Base-by-base conservation (phyloP, 257 asterid genomes). In the Capsicum chinense region DNA sequence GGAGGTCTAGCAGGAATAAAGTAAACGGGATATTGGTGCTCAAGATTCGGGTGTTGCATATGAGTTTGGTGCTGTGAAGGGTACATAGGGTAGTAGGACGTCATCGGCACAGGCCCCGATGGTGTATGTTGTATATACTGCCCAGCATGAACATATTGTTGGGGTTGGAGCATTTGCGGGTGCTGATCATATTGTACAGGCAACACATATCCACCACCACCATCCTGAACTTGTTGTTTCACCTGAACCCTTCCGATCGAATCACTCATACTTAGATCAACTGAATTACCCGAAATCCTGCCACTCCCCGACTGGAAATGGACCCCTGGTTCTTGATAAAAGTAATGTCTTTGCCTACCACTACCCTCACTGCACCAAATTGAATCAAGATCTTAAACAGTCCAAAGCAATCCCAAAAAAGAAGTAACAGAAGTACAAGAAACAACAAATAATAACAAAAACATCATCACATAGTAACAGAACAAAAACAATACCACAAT, bases 341-440 rank as follows among this genome's bases (percentile, higher is more conserved):
- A 79, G 80, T 88, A 80, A 79, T 92, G 96, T 54, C 89, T 94
- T 88, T 89, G 98, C 86, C 95, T 89, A 85, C 97, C 70, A 87
- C 99, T 96, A 74, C 97, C 95, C 67, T 96, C 99, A 88, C 97
- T 93, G 92, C 84, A 57, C 16, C 71, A 87, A 87, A 64, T 56
- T 67, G 16, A 85, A 81, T 39, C 35, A 79, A 21, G 5, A 47
- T 37, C 83, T 84, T 79, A 64, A 64, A 64, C 71, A 33, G 47
- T 64, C 44, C 70, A 26, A 26, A 64, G 0, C 70, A 26, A 0
- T 62, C 37, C 3, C 0, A 7, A 19, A 62, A 62, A 62, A 62
- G 68, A 21, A 13, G 0, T 9, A 62, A 62, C 0, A 0, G 39
- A 19, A 62, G 68, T 62, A 62, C 68, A 62, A 21, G 37, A 21